Base-by-base conservation (phyloP, 163 green algal genomes). In the Scenedesmus sp. region DNA sequence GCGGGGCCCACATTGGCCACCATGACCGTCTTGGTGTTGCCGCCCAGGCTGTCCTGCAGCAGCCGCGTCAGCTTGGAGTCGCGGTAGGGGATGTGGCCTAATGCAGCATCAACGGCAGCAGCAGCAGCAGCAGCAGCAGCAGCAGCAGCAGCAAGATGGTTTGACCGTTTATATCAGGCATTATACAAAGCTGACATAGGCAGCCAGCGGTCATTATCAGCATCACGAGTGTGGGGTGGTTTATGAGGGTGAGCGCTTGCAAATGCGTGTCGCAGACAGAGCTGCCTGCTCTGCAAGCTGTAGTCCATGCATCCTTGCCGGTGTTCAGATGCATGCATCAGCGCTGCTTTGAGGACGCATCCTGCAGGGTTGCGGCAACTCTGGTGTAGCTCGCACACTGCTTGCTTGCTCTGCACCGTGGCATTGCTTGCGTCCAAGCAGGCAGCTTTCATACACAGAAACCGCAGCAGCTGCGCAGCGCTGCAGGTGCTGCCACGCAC, bases 21-120 rank as follows among this genome's bases (percentile, higher is more conserved):
- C 97, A 99, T 99, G 20, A 98, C 96, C 2, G 97, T 98, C 94
- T 98, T 98, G 85, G 96, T 98, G 96, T 98, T 98, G 84, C 97
- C 96, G 54, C 96, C 96, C 57, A 98, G 93, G 18, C 94, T 97
- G 94, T 98, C 96, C 91, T 97, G 93, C 82, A 99, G 94, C 84
- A 99, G 93, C 26, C 97, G 94, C 12, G 97, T 99, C n/a, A 99
- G 96, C 94, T 99, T 99, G 87, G 94, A 97, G 94, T 98, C 97
- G 26, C 97, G 92, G 86, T 97, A 97, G n/a, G 92, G 92, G 13
- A 96, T 91, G 93, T 96, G 94, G 7, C 92, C 93, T 94, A 91
- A 20, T 70, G 26, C 26, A 79, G 74, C 12, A 67, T 77, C 16
- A 90, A 8, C 20, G 46, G 23, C 70, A 52, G 23, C 23, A 12